Percentiles rank a stretch among this genome's conserved stretches.
Conservation (phyloP, 2,329 filamentous ascomycete genomes). For the Phaeomoniella chlamydospora region DNA sequence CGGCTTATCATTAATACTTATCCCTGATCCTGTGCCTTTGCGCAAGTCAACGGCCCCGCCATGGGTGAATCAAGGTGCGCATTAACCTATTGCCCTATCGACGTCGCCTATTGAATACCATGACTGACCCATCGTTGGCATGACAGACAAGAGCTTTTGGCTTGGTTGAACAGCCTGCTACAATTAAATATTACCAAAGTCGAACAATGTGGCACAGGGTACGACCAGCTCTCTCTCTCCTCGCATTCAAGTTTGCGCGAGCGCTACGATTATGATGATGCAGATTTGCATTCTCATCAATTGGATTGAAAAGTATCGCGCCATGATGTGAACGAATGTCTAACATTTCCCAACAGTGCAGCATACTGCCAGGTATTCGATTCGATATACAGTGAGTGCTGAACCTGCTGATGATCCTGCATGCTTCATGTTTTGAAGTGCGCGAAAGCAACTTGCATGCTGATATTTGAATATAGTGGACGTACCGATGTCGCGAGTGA, state of each 20-base stretch:
- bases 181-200: slow-evolving; percentile 98
- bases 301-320: too few relatives aligned
- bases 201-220: slow-evolving; percentile 98
- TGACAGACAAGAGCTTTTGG: slow-evolving; percentile 79
- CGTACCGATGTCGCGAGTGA: slow-evolving; percentile 87
- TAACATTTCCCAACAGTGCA: slow-evolving; percentile 43
- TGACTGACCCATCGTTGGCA: too few relatives aligned
- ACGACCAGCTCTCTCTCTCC: slow-evolving; percentile 15
- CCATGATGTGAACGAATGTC: too few relatives aligned
- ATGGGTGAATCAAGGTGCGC: slow-evolving; percentile 52
- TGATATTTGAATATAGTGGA: slow-evolving; percentile 42
- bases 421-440: not conserved
- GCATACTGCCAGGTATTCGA: slow-evolving; percentile 96
- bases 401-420: slow-evolving; percentile 1
- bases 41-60: slow-evolving; percentile 20
- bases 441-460: too few relatives aligned
- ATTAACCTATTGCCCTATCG: too few relatives aligned
- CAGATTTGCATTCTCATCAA: too few relatives aligned
- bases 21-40: slow-evolving; percentile 2
- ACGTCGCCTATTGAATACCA: too few relatives aligned
- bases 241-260: too few relatives aligned
- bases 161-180: slow-evolving; percentile 94
- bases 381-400: slow-evolving; percentile 67
- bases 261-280: too few relatives aligned
- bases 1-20: too few relatives aligned